Evolutionary conservation across 2,329 filamentous ascomycete genomes (phyloP).

Genomic region (Calonectria montana): DNA sequence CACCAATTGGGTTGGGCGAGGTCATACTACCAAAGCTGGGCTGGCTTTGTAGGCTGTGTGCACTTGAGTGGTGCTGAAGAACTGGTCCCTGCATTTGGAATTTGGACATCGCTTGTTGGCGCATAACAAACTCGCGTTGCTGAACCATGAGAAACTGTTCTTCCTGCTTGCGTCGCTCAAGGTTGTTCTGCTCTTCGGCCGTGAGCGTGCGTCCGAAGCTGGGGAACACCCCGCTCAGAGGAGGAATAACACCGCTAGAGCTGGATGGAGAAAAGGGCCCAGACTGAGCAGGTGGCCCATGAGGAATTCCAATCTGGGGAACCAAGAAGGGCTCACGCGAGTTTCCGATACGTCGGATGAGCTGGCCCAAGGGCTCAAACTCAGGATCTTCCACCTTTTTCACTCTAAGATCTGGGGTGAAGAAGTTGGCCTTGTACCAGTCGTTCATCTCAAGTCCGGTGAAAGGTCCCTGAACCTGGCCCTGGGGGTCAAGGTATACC

Average conservation of each 20-base stretch:
- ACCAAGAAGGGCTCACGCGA: conserved; percentile 97
- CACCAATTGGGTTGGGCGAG: conserved; percentile 83
- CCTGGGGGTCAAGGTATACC: conserved; percentile 97
- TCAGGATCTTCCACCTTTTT: conserved; percentile 95
- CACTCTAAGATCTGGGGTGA: conserved; percentile 92
- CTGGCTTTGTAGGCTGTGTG: conserved; percentile 95
- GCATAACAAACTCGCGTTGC: conserved; percentile 91
- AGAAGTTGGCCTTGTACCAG: conserved; percentile 99
- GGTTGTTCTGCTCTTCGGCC: conserved; percentile 96
- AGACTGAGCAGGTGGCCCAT: conserved; percentile 75
- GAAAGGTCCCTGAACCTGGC: conserved; percentile 92
- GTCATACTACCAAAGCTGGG: conserved; percentile 96
- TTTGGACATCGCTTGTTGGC: conserved; percentile 83
- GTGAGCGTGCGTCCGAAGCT: conserved; percentile 97
- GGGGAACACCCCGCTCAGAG: conserved; percentile 92
- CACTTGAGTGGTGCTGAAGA: conserved; percentile 93
- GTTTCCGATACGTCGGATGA: conserved; percentile 96
- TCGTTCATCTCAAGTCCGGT: conserved; percentile 99
- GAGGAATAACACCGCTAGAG: conserved; percentile 78
- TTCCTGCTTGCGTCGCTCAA: conserved; percentile 96
- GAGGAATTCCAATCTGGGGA: conserved; percentile 94
- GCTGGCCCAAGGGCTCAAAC: conserved; percentile 93
- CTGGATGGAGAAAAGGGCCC: conserved; percentile 61
- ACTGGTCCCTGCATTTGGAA: conserved; percentile 68
- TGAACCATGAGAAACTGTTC: conserved; percentile 97